Evolutionary conservation across 768 basidiomycete species (phyloP).

Genomic region (Xerocomellus dryophilus): DNA sequence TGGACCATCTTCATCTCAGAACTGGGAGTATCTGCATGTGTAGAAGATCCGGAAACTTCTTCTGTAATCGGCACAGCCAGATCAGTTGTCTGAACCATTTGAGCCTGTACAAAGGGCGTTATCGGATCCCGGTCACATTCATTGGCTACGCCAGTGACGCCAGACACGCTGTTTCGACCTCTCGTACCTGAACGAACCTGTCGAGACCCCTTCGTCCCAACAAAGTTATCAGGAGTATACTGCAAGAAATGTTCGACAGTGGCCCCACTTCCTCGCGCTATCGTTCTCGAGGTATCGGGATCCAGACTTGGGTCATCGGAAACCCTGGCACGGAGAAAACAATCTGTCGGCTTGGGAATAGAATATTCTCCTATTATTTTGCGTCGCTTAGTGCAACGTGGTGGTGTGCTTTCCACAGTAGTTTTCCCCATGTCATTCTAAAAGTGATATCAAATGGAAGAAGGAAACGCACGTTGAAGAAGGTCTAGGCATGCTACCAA

Average conservation of each 20-base stretch:
- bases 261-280: slow-evolving; percentile 1
- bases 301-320: background rate
- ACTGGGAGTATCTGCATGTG: background rate
- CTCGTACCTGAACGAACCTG: background rate
- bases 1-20: background rate
- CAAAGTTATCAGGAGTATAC: background rate
- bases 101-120: background rate
- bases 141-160: slow-evolving; percentile 12
- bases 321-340: background rate
- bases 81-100: background rate
- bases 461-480: slow-evolving; percentile 16
- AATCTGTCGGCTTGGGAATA: background rate
- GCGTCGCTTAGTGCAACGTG: slow-evolving; percentile 5
- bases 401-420: background rate
- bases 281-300: background rate
- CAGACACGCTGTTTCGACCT: slow-evolving; percentile 3
- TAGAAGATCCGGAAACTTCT: background rate
- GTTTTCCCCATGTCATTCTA: background rate
- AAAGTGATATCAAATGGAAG: background rate
- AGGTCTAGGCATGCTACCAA: background rate
- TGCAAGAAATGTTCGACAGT: background rate
- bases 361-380: background rate
- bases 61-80: slow-evolving; percentile 2
- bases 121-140: background rate
- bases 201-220: background rate